Evolutionary conservation across 768 basidiomycete species (phyloP).

Genomic region (Postia placenta): DNA sequence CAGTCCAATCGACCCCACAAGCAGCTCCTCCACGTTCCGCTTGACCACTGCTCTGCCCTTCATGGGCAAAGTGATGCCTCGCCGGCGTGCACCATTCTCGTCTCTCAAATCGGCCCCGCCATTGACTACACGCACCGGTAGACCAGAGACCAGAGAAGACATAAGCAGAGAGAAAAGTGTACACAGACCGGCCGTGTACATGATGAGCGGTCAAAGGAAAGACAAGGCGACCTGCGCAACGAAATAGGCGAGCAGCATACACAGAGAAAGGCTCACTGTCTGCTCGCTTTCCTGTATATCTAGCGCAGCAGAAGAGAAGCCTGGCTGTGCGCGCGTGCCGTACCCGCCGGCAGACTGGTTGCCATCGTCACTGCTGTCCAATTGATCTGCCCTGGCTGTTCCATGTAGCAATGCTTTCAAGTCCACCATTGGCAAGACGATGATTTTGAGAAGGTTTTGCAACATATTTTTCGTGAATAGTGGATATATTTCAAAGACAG

Average conservation of each 20-base stretch:
- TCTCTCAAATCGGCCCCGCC: not conserved
- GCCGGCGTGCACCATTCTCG: not conserved
- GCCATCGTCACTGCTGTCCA: not conserved
- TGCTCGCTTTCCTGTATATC: not conserved
- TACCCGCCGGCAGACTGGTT: not conserved
- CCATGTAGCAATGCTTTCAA: not conserved
- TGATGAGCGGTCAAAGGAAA: constrained; percentile 9
- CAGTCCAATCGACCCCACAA: constrained; percentile 37
- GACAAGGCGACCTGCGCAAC: constrained; percentile 18
- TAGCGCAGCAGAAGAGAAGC: not conserved
- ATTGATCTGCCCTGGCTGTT: no score
- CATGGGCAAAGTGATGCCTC: constrained; percentile 1
- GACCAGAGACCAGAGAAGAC: constrained; percentile 6
- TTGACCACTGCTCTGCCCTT: not conserved
- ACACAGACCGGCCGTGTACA: constrained; percentile 17
- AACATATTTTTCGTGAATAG: no score
- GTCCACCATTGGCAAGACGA: not conserved
- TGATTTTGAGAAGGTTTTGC: no score
- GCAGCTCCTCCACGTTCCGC: constrained; percentile 4
- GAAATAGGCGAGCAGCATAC: constrained; percentile 10
- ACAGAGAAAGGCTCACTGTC: constrained; percentile 2
- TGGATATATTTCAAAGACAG: no score
- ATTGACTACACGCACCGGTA: constrained; percentile 8
- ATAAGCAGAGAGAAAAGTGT: constrained; percentile 6
- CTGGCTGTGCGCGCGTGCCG: not conserved